Percentiles rank a stretch among this genome's conserved stretches.
phyloP scores from a whole-genome alignment of 306 rosid genomes.

The Begonia masoniana region DNA sequence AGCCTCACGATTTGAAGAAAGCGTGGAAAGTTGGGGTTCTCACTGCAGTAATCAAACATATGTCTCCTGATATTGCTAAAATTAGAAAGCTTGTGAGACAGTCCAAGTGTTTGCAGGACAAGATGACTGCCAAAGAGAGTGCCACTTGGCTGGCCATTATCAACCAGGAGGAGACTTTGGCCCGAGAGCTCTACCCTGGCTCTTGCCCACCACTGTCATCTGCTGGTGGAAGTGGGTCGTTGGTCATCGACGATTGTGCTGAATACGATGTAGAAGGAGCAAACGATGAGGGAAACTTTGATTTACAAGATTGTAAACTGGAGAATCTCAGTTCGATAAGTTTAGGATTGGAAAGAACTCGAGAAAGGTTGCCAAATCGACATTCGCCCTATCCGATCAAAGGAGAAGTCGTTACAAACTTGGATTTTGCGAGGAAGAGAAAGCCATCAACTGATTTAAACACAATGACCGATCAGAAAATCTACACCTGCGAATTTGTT shows the following conservation, averaged over 20 bases:
- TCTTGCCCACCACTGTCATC: constrained; percentile 41
- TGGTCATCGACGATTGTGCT: constrained; percentile 40
- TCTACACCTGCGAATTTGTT: constrained; percentile 45
- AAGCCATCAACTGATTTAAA: constrained; percentile 32
- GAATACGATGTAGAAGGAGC: constrained; percentile 74
- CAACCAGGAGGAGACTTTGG: constrained; percentile 68
- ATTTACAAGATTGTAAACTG: constrained; percentile 52
- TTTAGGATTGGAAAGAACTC: constrained; percentile 37
- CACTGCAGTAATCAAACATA: constrained; percentile 74
- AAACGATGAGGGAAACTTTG: constrained; percentile 39
- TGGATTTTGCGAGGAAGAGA: constrained; percentile 53
- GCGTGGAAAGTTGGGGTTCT: constrained; percentile 88
- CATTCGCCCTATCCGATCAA: constrained; percentile 31
- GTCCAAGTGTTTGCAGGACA: constrained; percentile 80
- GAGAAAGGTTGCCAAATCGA: constrained; percentile 29
- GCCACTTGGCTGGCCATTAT: constrained; percentile 82
- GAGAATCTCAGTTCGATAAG: constrained; percentile 28
- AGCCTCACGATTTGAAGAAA: constrained; percentile 82
- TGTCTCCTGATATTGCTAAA: constrained; percentile 80
- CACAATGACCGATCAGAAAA: constrained; percentile 32
- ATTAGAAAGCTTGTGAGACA: constrained; percentile 84
- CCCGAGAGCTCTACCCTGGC: constrained; percentile 52
- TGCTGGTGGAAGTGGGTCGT: constrained; percentile 38
- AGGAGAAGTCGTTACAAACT: constrained; percentile 38
- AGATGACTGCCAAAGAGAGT: constrained; percentile 90